Evolutionary conservation across 2,329 filamentous ascomycete species (phyloP).

Genomic region (Talaromyces albobiverticillius): DNA sequence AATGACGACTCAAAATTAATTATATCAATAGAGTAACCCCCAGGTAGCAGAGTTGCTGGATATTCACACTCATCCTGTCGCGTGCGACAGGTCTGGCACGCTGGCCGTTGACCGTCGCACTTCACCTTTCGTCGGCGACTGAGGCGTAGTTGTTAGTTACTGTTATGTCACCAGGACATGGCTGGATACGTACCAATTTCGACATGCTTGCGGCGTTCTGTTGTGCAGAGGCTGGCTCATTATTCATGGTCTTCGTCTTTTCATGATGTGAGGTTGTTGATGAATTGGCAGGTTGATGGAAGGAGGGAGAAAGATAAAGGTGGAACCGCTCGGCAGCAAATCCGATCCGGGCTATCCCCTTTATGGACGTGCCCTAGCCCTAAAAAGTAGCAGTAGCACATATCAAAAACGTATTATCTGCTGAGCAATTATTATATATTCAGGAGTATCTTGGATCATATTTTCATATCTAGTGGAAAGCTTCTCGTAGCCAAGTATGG

Average conservation of each 20-base stretch:
- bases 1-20: not conserved
- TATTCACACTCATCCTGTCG: conserved; percentile 1
- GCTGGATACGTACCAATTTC: not conserved
- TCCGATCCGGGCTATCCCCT: no score
- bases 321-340: no score
- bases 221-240: not conserved
- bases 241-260: not conserved
- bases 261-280: no score
- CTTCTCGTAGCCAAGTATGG: no score
- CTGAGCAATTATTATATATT: no score
- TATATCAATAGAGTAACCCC: not conserved
- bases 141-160: not conserved
- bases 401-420: no score
- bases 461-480: no score
- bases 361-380: no score
- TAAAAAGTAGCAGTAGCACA: no score
- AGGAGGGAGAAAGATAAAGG: no score
- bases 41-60: not conserved
- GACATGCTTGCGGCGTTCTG: not conserved
- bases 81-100: not conserved
- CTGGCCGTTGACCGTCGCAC: not conserved
- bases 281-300: no score
- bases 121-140: not conserved
- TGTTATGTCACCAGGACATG: not conserved
- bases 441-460: no score